A percentile compares a stretch with the other conserved stretches of the same genome.
phyloP scores from a whole-genome alignment of 495 filamentous ascomycete genomes.

The Clohesyomyces aquaticus region DNA sequence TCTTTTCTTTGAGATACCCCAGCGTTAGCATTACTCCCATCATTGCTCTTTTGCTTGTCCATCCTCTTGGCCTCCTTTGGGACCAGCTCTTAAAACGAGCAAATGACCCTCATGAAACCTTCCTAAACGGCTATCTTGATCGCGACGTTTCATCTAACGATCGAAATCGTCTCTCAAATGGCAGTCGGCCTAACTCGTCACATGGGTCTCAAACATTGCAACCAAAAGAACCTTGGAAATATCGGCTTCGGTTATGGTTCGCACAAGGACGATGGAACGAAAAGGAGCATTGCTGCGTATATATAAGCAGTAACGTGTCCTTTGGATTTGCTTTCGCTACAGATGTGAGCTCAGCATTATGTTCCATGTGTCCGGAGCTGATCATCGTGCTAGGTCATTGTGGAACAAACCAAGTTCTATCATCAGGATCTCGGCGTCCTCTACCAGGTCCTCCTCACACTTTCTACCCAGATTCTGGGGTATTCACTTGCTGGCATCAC shows the following conservation, averaged over 20 bases:
- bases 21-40: slow-evolving; percentile 84
- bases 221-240: slow-evolving; percentile 40
- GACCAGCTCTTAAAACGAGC: slow-evolving; percentile 66
- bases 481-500: slow-evolving; percentile 83
- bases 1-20: slow-evolving; percentile 82
- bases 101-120: slow-evolving; percentile 65
- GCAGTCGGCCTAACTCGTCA: slow-evolving; percentile 9
- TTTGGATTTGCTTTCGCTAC: slow-evolving; percentile 87
- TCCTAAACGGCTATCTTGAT: slow-evolving; percentile 54
- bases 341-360: slow-evolving; percentile 53
- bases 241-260: slow-evolving; percentile 68
- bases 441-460: slow-evolving; percentile 80
- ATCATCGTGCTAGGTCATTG: slow-evolving; percentile 61
- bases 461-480: slow-evolving; percentile 83
- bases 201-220: background rate
- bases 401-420: slow-evolving; percentile 86
- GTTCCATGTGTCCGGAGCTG: slow-evolving; percentile 1
- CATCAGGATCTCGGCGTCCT: slow-evolving; percentile 71
- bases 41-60: slow-evolving; percentile 79
- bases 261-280: slow-evolving; percentile 82
- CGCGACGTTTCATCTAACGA: background rate
- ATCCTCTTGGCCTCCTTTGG: slow-evolving; percentile 79
- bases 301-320: slow-evolving; percentile 88
- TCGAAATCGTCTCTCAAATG: slow-evolving; percentile 5
- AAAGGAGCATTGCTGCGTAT: slow-evolving; percentile 85